Percentiles rank a stretch among this genome's conserved stretches.
phyloP scores from a whole-genome alignment of 108 stramenopile species.

The Asterionellopsis glacialis region DNA sequence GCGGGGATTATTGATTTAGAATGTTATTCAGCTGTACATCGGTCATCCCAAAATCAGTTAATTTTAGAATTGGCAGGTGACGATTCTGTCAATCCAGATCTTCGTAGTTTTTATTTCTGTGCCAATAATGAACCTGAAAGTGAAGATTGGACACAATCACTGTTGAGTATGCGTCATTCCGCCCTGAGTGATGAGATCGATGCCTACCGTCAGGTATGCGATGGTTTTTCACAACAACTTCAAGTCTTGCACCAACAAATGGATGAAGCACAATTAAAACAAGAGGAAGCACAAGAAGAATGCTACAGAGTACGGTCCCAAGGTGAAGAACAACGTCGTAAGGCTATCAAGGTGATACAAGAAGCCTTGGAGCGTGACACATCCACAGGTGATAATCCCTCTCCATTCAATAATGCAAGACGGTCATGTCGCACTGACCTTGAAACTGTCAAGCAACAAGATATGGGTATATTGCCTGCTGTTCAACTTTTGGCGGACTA shows the following conservation, averaged over 20 bases:
- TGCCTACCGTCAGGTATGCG: slow-evolving; percentile 86
- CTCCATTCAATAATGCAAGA: slow-evolving; percentile 4
- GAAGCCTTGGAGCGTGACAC: slow-evolving; percentile 51
- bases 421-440: slow-evolving; percentile 47
- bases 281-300: slow-evolving; percentile 61
- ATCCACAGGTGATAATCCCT: slow-evolving; percentile 27
- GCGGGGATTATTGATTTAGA: slow-evolving; percentile 96
- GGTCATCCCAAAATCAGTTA: slow-evolving; percentile 56
- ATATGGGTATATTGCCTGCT: slow-evolving; percentile 34
- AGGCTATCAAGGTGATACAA: slow-evolving; percentile 46
- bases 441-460: slow-evolving; percentile 59
- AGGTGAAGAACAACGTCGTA: slow-evolving; percentile 62
- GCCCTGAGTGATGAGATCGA: slow-evolving; percentile 82
- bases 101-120: slow-evolving; percentile 88
- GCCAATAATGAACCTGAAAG: slow-evolving; percentile 56
- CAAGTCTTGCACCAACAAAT: slow-evolving; percentile 63
- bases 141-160: slow-evolving; percentile 76
- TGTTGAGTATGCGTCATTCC: slow-evolving; percentile 72
- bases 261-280: slow-evolving; percentile 54
- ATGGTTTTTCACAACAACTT: slow-evolving; percentile 80
- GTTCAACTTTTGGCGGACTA: slow-evolving; percentile 55
- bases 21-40: slow-evolving; percentile 84
- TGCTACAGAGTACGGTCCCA: slow-evolving; percentile 60
- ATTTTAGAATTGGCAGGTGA: slow-evolving; percentile 82
- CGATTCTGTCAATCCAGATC: slow-evolving; percentile 68